phyloP scores from a whole-genome alignment of 768 basidiomycete genomes.

The Peribolospora kevripleyi region DNA sequence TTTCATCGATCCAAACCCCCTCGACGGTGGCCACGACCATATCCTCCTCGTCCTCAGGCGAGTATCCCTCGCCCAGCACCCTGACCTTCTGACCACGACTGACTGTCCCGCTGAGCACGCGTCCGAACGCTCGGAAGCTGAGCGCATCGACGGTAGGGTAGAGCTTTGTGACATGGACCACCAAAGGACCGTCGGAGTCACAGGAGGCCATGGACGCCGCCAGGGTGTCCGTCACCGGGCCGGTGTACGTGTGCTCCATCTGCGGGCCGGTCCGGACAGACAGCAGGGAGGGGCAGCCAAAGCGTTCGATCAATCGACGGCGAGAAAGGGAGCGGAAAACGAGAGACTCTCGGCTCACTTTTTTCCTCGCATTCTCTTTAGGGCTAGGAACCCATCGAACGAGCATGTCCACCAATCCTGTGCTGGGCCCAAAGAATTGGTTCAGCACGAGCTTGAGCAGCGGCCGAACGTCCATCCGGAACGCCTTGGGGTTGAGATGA shows the following conservation, averaged over 20 bases:
- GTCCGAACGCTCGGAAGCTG: constrained; percentile 85
- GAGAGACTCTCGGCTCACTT: constrained; percentile 14
- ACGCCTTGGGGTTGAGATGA: constrained; percentile 69
- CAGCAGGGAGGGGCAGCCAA: neutral
- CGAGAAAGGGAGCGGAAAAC: neutral
- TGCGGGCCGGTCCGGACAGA: constrained; percentile 15
- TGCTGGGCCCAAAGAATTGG: constrained; percentile 82
- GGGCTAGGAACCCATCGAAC: constrained; percentile 63
- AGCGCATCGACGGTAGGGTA: constrained; percentile 93
- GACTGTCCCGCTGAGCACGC: constrained; percentile 77
- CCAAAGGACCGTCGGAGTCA: constrained; percentile 59
- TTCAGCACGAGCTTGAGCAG: constrained; percentile 75
- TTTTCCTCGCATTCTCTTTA: constrained; percentile 17
- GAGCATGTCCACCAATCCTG: constrained; percentile 79
- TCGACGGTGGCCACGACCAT: constrained; percentile 70
- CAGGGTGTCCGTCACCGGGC: constrained; percentile 58
- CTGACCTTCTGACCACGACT: constrained; percentile 62
- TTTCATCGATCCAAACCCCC: constrained; percentile 71
- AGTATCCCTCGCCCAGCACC: constrained; percentile 94
- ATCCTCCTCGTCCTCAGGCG: constrained; percentile 97
- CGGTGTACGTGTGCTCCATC: constrained; percentile 68
- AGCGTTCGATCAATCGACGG: neutral
- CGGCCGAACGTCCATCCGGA: constrained; percentile 95
- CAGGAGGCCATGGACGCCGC: constrained; percentile 59
- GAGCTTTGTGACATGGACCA: constrained; percentile 80